Percentiles rank a stretch among this genome's conserved stretches.
Evolutionary conservation across 2,329 filamentous ascomycete genomes (phyloP).

Genomic region (Botrytis medusae): DNA sequence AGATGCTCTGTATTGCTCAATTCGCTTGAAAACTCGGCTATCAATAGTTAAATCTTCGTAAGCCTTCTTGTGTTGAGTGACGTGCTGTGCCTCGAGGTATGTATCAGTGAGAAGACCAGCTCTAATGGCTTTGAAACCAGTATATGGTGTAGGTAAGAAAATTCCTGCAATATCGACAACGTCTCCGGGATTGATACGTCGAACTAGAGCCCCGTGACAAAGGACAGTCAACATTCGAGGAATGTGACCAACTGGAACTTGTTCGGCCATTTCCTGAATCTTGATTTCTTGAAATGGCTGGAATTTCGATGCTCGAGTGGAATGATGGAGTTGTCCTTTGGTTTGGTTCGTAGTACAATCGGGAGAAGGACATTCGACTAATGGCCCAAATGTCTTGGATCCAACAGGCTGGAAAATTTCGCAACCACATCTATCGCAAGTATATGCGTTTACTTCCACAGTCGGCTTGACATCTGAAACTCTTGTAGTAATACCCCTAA

Average conservation of each 20-base stretch:
- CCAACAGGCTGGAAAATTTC: slow-evolving; percentile 97
- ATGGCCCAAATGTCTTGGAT: slow-evolving; percentile 84
- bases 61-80: slow-evolving; percentile 96
- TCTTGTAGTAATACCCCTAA: slow-evolving; percentile 89
- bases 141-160: slow-evolving; percentile 96
- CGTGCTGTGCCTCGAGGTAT: slow-evolving; percentile 90
- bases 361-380: slow-evolving; percentile 83
- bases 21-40: slow-evolving; percentile 73
- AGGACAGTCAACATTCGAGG: slow-evolving; percentile 86
- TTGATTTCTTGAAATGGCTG: slow-evolving; percentile 97
- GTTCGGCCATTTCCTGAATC: slow-evolving; percentile 98
- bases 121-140: slow-evolving; percentile 96
- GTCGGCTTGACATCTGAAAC: slow-evolving; percentile 98
- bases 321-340: slow-evolving; percentile 90
- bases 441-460: slow-evolving; percentile 97
- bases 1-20: slow-evolving; percentile 79
- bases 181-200: slow-evolving; percentile 89
- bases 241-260: slow-evolving; percentile 97
- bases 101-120: slow-evolving; percentile 96
- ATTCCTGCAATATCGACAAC: slow-evolving; percentile 92
- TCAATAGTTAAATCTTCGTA: slow-evolving; percentile 92
- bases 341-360: slow-evolving; percentile 88
- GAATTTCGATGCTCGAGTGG: slow-evolving; percentile 95
- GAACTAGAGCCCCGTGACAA: slow-evolving; percentile 82
- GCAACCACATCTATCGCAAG: slow-evolving; percentile 92